A percentile compares a stretch with the other conserved stretches of the same genome.
These are phyloP conservation scores for Trichosporon coremiiforme DNA, from an alignment of 1,284 basidiomycete genomes.

Conservation along the genomic window DNA sequence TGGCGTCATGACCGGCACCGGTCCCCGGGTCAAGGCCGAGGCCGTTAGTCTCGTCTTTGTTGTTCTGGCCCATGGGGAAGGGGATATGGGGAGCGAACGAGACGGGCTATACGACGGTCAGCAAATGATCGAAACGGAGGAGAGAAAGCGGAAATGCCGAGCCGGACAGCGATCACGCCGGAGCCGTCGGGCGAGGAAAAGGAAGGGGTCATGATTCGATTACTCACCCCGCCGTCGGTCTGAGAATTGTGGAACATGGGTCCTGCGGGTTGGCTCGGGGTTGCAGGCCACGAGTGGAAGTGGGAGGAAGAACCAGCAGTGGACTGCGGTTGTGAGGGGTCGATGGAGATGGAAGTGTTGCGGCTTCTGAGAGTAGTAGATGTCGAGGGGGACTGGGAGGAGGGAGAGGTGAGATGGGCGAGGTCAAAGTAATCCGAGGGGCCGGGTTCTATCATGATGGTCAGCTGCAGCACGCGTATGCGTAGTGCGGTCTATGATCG, in stretches of 20 bases:
- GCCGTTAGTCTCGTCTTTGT: slow-evolving; percentile 14
- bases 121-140: neutral
- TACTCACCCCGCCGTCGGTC: slow-evolving; percentile 16
- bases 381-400: neutral
- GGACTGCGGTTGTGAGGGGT: neutral
- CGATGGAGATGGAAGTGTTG: neutral
- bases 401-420: neutral
- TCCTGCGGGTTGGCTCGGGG: slow-evolving; percentile 14
- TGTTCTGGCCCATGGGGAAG: slow-evolving; percentile 16
- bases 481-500: neutral
- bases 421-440: slow-evolving; percentile 8
- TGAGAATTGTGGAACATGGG: slow-evolving; percentile 11
- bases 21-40: slow-evolving; percentile 13
- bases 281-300: slow-evolving; percentile 18
- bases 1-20: slow-evolving; percentile 5
- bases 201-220: neutral
- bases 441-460: neutral
- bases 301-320: slow-evolving; percentile 14
- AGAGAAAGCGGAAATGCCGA: neutral
- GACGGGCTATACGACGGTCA: neutral
- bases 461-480: slow-evolving; percentile 17
- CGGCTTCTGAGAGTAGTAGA: neutral
- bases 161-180: neutral
- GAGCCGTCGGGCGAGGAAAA: neutral
- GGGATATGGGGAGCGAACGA: slow-evolving; percentile 6